Base-by-base conservation (phyloP, 2,329 filamentous ascomycete genomes). In the Sarocladium brachiariae region DNA sequence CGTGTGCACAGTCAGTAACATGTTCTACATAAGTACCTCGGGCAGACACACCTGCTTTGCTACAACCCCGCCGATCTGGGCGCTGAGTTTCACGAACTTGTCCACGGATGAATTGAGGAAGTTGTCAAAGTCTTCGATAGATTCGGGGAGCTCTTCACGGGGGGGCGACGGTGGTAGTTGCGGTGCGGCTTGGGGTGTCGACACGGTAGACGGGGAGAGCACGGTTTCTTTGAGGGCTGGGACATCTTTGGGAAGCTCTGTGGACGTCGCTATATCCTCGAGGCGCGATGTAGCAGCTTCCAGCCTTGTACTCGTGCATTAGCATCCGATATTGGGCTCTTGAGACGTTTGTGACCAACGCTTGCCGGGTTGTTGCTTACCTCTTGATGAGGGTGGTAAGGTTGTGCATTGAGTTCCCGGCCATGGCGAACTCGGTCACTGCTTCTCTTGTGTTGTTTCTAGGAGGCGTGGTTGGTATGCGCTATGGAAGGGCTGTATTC, bases 331-430 rank as follows among this genome's bases (percentile, higher is more conserved):
- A n/a, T 18, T 18, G 35, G 21, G 8, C 6, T 19, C n/a, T 21
- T 19, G 16, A 18, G 11, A 39, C 13, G 10, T 7, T 8, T 35
- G 8, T 6, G 14, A 18, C 18, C 23, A 41, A 18, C 5, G 19
- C 18, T n/a, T n/a, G n/a, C n/a, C n/a, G n/a, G n/a, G n/a, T n/a
- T n/a, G n/a, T n/a, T n/a, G n/a, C n/a, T n/a, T 80, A 97, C 93
- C 93, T 84, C 80, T 99, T 99, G 75, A 99, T 96, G 63, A 99
- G 81, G 50, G 93, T 99, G 31, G 90, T 95, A 56, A 99, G 75
- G 67, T 96, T 97, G 72, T 97, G 85, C 89, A 97, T 96, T 63
- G 43, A 47, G 25, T 33, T 47, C 4, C 27, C 16, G 4, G 43
- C 43, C 43, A 47, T 47, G 11, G 25, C n/a, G 27, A 31, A 30